These are phyloP conservation scores for Candida hungchunana DNA, from an alignment of 805 yeast genomes.

Conservation along the genomic window DNA sequence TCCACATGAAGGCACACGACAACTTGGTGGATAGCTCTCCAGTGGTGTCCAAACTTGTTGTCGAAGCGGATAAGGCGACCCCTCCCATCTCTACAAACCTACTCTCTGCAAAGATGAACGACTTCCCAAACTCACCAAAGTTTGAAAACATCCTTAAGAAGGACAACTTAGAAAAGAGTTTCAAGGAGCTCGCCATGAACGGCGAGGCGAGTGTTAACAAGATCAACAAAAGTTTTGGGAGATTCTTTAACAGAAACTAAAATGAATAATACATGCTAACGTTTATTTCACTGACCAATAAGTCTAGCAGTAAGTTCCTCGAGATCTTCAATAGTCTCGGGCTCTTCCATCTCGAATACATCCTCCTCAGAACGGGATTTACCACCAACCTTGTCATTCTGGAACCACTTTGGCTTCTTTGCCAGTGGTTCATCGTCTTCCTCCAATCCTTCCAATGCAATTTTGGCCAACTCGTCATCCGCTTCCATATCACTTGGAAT, in stretches of 20 bases:
- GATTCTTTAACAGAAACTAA: constrained; percentile 42
- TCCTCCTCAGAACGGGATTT: constrained; percentile 23
- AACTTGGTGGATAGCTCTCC: constrained; percentile 27
- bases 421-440: constrained; percentile 27
- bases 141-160: constrained; percentile 28
- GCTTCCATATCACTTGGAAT: constrained; percentile 14
- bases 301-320: constrained; percentile 74
- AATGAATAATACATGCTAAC: constrained; percentile 1
- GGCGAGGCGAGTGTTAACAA: constrained; percentile 61
- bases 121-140: constrained; percentile 23
- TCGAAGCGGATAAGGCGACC: constrained; percentile 11
- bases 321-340: constrained; percentile 87
- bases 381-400: constrained; percentile 31
- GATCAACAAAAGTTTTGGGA: constrained; percentile 65
- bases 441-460: too few species aligned
- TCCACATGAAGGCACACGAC: constrained; percentile 25
- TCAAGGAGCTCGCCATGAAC: constrained; percentile 37
- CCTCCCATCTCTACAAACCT: constrained; percentile 10
- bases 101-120: constrained; percentile 12
- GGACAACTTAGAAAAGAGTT: constrained; percentile 30
- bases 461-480: too few species aligned
- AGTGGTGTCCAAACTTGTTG: constrained; percentile 18
- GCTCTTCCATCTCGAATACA: constrained; percentile 73
- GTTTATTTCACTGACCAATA: constrained; percentile 7
- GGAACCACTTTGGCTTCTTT: constrained; percentile 35